Conservation (phyloP, 2,329 filamentous ascomycete species). For the Talaromyces sp. region DNA sequence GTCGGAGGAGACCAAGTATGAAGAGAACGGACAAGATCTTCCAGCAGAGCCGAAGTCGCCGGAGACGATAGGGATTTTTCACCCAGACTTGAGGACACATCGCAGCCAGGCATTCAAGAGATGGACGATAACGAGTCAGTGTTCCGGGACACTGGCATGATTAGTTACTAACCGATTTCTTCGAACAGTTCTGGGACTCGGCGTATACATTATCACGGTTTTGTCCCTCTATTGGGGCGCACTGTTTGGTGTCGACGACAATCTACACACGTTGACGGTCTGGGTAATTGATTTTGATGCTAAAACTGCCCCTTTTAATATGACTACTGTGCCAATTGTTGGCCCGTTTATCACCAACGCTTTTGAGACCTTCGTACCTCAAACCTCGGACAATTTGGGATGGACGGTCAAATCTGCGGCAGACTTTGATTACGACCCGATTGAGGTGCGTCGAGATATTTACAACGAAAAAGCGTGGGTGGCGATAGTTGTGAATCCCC, state of each 20-base stretch:
- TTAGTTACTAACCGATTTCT: background rate
- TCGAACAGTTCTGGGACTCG: constrained; percentile 45
- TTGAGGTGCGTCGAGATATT: constrained; percentile 53
- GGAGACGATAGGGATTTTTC: constrained; percentile 11
- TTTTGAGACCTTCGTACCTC: constrained; percentile 41
- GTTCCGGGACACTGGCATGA: background rate
- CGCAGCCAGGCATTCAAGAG: constrained; percentile 2
- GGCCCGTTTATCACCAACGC: constrained; percentile 50
- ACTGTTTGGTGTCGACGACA: constrained; percentile 49
- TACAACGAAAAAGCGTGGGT: constrained; percentile 58
- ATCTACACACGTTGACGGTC: constrained; percentile 47
- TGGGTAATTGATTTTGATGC: constrained; percentile 62
- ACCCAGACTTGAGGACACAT: constrained; percentile 5
- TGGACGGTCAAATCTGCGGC: constrained; percentile 46
- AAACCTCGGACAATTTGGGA: constrained; percentile 43
- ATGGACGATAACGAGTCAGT: constrained; percentile 14
- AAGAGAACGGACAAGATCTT: background rate
- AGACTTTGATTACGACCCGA: constrained; percentile 53
- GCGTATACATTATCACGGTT: constrained; percentile 51
- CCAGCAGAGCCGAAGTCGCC: background rate
- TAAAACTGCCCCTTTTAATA: constrained; percentile 48
- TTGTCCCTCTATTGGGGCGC: constrained; percentile 60
- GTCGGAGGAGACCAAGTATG: background rate
- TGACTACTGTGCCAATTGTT: constrained; percentile 43
- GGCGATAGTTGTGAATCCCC: constrained; percentile 58